These are phyloP conservation scores for Haemoproteus tartakovskyi DNA, from an alignment of 169 alveolate species.

Conservation along the genomic window DNA sequence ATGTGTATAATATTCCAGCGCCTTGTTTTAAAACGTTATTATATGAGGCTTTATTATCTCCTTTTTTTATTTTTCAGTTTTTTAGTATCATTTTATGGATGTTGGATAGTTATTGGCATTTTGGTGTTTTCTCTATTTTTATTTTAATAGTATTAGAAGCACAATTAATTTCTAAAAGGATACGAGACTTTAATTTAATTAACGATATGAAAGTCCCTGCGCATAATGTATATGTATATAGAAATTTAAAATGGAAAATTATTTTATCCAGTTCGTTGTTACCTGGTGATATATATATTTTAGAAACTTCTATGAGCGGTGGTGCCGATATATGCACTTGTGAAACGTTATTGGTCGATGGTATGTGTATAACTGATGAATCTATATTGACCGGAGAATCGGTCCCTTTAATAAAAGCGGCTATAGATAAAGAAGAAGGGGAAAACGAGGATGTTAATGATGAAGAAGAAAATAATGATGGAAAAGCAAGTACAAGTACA, in stretches of 20 bases:
- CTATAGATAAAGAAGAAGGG: slow-evolving; percentile 39
- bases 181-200: slow-evolving; percentile 76
- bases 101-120: slow-evolving; percentile 95
- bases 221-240: slow-evolving; percentile 79
- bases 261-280: slow-evolving; percentile 83
- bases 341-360: slow-evolving; percentile 66
- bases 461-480: slow-evolving; percentile 2
- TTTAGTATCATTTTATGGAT: slow-evolving; percentile 93
- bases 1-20: slow-evolving; percentile 90
- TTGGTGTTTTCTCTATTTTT: slow-evolving; percentile 88
- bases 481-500: no score
- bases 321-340: slow-evolving; percentile 54
- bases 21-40: slow-evolving; percentile 89
- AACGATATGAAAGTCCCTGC: slow-evolving; percentile 90
- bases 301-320: slow-evolving; percentile 59
- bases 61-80: slow-evolving; percentile 95
- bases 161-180: slow-evolving; percentile 80
- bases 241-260: slow-evolving; percentile 88
- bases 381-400: slow-evolving; percentile 87
- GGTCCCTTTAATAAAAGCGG: slow-evolving; percentile 80
- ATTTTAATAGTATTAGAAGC: slow-evolving; percentile 86
- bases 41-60: slow-evolving; percentile 92
- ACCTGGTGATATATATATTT: slow-evolving; percentile 92
- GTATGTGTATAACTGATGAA: slow-evolving; percentile 80
- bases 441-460: slow-evolving; percentile 5